phyloP scores from a whole-genome alignment of 2,329 filamentous ascomycete genomes.

The Penicillium frequentans region DNA sequence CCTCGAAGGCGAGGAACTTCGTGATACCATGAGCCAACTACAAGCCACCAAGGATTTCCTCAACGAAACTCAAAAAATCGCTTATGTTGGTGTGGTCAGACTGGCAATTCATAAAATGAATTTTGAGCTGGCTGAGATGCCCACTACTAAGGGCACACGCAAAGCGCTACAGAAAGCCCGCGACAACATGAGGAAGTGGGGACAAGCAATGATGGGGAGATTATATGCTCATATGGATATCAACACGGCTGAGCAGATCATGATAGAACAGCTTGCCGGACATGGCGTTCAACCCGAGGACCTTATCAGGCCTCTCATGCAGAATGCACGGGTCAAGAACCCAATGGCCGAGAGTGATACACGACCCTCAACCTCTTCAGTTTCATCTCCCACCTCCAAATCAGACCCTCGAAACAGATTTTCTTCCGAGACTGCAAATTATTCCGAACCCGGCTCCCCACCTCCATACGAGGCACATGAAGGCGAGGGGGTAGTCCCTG shows the following conservation, averaged over 20 bases:
- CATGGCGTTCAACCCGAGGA: conserved; percentile 87
- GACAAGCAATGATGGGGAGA: conserved; percentile 96
- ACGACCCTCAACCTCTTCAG: conserved; percentile 41
- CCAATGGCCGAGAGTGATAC: conserved; percentile 66
- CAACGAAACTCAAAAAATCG: conserved; percentile 92
- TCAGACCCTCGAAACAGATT: conserved; percentile 27
- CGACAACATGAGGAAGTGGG: conserved; percentile 91
- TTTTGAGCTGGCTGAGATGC: conserved; percentile 63
- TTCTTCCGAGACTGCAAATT: conserved; percentile 36
- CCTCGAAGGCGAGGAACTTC: conserved; percentile 72
- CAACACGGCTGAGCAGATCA: conserved; percentile 81
- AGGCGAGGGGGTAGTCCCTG: conserved; percentile 66
- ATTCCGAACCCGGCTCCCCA: conserved; percentile 53
- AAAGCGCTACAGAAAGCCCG: conserved; percentile 69
- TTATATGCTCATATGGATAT: conserved; percentile 98
- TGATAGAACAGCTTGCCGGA: conserved; percentile 95
- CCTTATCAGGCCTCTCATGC: conserved; percentile 81
- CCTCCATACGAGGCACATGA: conserved; percentile 61
- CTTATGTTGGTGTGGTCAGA: conserved; percentile 88
- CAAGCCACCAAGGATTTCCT: conserved; percentile 93
- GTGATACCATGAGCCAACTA: conserved; percentile 85
- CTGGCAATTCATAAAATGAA: conserved; percentile 78
- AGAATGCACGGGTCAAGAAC: conserved; percentile 90
- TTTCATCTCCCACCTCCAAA: conserved; percentile 26
- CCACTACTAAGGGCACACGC: conserved; percentile 62